phyloP scores from a whole-genome alignment of 768 basidiomycete genomes.

The Xerocomellus dryophilus region DNA sequence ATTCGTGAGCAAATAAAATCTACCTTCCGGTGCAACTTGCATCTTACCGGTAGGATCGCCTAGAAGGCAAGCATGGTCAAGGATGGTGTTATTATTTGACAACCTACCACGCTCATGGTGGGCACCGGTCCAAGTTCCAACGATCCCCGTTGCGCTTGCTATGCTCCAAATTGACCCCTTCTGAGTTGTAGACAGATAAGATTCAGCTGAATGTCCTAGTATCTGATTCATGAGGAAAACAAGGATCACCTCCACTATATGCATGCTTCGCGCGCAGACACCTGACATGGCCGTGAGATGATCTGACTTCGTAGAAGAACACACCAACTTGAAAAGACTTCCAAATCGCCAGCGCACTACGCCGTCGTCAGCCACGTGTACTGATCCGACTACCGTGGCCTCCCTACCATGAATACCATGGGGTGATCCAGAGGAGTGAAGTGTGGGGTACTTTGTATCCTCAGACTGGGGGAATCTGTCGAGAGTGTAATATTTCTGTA shows the following conservation, averaged over 20 bases:
- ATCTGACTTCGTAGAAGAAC: constrained; percentile 2
- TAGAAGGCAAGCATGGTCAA: constrained; percentile 17
- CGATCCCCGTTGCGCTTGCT: constrained; percentile 62
- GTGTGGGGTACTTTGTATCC: constrained; percentile 37
- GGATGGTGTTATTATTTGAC: neutral
- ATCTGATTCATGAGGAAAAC: neutral
- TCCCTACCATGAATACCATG: too few relatives aligned
- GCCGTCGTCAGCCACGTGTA: constrained; percentile 45
- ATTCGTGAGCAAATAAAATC: neutral
- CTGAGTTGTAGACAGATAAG: constrained; percentile 43
- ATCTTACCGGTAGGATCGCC: constrained; percentile 63
- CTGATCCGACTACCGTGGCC: too few relatives aligned
- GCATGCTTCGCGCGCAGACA: constrained; percentile 49
- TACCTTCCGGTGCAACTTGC: neutral
- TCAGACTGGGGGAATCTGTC: constrained; percentile 22
- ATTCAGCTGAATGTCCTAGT: neutral
- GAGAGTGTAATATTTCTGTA: constrained; percentile 19
- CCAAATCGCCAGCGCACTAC: constrained; percentile 60
- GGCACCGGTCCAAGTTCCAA: constrained; percentile 71
- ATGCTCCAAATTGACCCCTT: constrained; percentile 65
- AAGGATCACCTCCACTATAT: constrained; percentile 59
- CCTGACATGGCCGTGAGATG: constrained; percentile 34
- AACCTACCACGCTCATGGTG: constrained; percentile 51
- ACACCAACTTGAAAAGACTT: constrained; percentile 32
- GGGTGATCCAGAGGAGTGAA: constrained; percentile 48